A percentile compares a stretch with the other conserved stretches of the same genome.
phyloP scores from a whole-genome alignment of 805 yeast species.

The Lipomyces spencermartinsiae region DNA sequence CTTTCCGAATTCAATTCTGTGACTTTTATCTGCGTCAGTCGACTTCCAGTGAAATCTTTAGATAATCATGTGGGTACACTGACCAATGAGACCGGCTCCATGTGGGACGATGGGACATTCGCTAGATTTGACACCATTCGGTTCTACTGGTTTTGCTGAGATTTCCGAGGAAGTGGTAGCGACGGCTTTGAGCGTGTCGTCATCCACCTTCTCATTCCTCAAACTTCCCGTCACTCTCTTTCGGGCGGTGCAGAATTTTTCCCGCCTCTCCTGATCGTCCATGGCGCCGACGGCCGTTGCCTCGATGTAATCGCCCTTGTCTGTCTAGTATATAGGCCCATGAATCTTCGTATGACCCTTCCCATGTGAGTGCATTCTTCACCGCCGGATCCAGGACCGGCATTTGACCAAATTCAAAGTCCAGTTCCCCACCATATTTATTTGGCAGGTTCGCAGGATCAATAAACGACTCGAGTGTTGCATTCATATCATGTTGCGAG shows the following conservation, averaged over 20 bases:
- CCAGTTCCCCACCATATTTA: conserved; percentile 6
- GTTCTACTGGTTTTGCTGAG: neutral
- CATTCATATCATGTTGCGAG: conserved; percentile 4
- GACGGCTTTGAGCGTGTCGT: too few relatives aligned
- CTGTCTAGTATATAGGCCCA: conserved; percentile 6
- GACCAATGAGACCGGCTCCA: neutral
- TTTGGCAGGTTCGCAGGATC: conserved; percentile 5
- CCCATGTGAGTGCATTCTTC: neutral
- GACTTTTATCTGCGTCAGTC: neutral
- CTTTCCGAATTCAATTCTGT: neutral
- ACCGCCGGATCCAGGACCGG: neutral
- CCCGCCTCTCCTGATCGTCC: neutral
- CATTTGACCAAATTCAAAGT: conserved; percentile 3
- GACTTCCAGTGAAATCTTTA: neutral
- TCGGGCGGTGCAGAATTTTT: neutral
- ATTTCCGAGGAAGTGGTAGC: too few relatives aligned
- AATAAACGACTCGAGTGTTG: neutral
- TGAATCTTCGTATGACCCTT: neutral
- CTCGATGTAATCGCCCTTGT: conserved; percentile 2
- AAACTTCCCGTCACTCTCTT: neutral
- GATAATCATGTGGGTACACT: too few relatives aligned
- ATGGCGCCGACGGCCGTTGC: neutral
- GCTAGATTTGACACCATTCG: neutral
- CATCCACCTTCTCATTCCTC: neutral
- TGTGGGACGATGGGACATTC: neutral